phyloP scores from a whole-genome alignment of 192 early-diverging fungal genomes.

The Backusella parvicylindrica region DNA sequence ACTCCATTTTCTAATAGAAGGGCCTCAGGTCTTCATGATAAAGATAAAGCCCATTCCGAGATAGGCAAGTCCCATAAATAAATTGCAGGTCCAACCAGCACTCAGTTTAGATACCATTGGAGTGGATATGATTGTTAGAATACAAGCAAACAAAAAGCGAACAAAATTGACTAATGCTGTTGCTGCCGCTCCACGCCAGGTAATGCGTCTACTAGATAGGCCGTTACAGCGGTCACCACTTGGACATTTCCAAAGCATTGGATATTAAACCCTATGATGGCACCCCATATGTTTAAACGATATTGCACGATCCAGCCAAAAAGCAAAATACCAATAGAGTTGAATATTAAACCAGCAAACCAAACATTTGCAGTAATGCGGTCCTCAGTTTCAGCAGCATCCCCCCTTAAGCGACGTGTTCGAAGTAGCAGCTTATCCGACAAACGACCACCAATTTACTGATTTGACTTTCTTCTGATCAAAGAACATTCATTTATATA shows the following conservation, averaged over 20 bases:
- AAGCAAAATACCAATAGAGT: slow-evolving; percentile 36
- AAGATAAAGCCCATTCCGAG: slow-evolving; percentile 29
- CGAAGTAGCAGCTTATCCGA: slow-evolving; percentile 37
- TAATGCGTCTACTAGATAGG: slow-evolving; percentile 41
- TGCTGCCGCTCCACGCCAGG: slow-evolving; percentile 40
- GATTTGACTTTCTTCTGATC: neutral
- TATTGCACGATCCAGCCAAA: slow-evolving; percentile 40
- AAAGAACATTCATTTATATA: neutral
- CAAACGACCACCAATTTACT: slow-evolving; percentile 31
- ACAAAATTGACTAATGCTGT: slow-evolving; percentile 42
- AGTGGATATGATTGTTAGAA: slow-evolving; percentile 36
- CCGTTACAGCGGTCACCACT: slow-evolving; percentile 28
- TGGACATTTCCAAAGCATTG: slow-evolving; percentile 43
- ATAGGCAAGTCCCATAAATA: slow-evolving; percentile 34
- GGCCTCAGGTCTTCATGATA: slow-evolving; percentile 36
- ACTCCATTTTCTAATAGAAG: slow-evolving; percentile 24
- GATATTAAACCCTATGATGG: slow-evolving; percentile 38
- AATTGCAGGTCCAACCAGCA: slow-evolving; percentile 36
- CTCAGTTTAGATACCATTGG: slow-evolving; percentile 41
- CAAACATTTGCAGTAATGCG: slow-evolving; percentile 39
- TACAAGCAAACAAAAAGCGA: slow-evolving; percentile 38
- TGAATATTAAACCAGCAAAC: slow-evolving; percentile 33
- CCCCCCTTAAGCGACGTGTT: slow-evolving; percentile 29
- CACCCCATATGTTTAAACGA: slow-evolving; percentile 26
- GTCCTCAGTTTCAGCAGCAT: slow-evolving; percentile 32